A percentile compares a stretch with the other conserved stretches of the same genome.
Conservation (phyloP, 2,329 filamentous ascomycete species). For the Elsinoe batatas region DNA sequence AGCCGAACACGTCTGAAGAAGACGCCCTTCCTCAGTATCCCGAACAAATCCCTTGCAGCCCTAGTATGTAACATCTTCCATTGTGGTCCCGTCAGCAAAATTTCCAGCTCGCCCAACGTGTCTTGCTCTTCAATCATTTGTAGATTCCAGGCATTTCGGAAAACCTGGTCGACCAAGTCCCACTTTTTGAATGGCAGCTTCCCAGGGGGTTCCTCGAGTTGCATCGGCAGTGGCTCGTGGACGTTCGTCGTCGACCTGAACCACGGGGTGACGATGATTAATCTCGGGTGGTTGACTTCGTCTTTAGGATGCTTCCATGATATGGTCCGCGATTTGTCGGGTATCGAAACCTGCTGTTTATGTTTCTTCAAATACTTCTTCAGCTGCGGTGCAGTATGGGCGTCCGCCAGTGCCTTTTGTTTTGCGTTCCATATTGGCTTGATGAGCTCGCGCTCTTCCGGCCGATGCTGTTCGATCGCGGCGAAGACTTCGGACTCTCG, state of each 20-base stretch:
- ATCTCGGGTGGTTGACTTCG: background rate
- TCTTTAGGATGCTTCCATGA: background rate
- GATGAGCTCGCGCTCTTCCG: background rate
- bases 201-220: background rate
- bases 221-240: background rate
- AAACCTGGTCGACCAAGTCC: conserved; percentile 6
- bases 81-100: conserved; percentile 12
- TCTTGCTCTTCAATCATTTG: conserved; percentile 13
- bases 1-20: conserved; percentile 14
- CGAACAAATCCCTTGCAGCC: conserved; percentile 4
- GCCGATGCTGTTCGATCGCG: conserved; percentile 8
- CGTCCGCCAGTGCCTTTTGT: background rate
- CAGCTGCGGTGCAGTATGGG: background rate
- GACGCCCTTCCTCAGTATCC: background rate
- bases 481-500: conserved; percentile 1
- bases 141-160: conserved; percentile 13
- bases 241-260: background rate
- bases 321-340: background rate
- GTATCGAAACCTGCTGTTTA: background rate
- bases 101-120: conserved; percentile 13
- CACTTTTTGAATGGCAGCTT: background rate
- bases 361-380: background rate
- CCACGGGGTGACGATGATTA: background rate
- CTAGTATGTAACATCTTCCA: conserved; percentile 14
- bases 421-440: background rate